These are phyloP conservation scores for Apiospora marii DNA, from an alignment of 2,329 filamentous ascomycete species.

Conservation along the genomic window DNA sequence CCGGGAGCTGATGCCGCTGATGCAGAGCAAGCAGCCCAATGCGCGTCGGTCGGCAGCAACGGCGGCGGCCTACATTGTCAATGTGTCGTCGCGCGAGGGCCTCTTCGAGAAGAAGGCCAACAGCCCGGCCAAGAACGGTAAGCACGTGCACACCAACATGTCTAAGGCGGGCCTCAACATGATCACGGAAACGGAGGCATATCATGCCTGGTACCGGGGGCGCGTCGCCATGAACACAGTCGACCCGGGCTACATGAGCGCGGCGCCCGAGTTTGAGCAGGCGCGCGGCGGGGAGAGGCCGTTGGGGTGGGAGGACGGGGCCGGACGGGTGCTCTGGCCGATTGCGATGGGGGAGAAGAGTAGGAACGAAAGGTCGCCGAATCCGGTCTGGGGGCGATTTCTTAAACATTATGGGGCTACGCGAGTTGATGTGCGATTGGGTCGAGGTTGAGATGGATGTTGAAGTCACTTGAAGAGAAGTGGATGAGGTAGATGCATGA, in stretches of 20 bases:
- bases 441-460: constrained; percentile 16
- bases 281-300: constrained; percentile 39
- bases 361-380: not conserved
- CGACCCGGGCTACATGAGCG: constrained; percentile 49
- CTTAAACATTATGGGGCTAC: constrained; percentile 25
- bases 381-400: constrained; percentile 23
- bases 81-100: constrained; percentile 47
- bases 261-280: constrained; percentile 42
- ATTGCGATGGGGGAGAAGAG: constrained; percentile 31
- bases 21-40: constrained; percentile 31
- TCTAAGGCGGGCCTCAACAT: constrained; percentile 50
- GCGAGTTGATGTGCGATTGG: constrained; percentile 23
- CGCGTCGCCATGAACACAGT: constrained; percentile 48
- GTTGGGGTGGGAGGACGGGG: constrained; percentile 48
- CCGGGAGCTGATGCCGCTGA: constrained; percentile 44
- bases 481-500: not conserved
- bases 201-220: constrained; percentile 38
- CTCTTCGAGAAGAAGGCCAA: constrained; percentile 39
- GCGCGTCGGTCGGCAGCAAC: not conserved
- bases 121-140: constrained; percentile 38
- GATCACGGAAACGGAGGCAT: constrained; percentile 49
- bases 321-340: constrained; percentile 46
- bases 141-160: constrained; percentile 50
- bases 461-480: not conserved
- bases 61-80: constrained; percentile 41